A percentile compares a stretch with the other conserved stretches of the same genome.
Conservation (phyloP, 225 moss, liverwort and hornwort species). For the Bryoerythrophyllum caledonicum region DNA sequence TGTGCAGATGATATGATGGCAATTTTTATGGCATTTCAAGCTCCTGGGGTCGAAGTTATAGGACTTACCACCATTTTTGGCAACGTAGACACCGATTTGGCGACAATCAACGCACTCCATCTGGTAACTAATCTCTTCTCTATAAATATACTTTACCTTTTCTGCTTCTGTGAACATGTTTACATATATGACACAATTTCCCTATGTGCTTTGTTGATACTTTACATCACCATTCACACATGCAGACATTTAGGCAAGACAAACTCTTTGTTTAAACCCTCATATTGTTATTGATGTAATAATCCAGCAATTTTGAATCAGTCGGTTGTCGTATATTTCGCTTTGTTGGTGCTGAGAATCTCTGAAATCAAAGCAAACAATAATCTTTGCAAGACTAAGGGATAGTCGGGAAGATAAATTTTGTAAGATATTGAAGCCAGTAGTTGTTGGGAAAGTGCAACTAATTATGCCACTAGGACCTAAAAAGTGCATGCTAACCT, state of each 20-base stretch:
- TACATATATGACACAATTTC: not conserved
- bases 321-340: not conserved
- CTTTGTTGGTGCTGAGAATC: not conserved
- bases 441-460: no score
- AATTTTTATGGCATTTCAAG: constrained; percentile 84
- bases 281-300: not conserved
- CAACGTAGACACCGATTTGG: constrained; percentile 72
- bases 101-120: constrained; percentile 72
- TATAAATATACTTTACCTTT: not conserved
- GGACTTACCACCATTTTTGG: constrained; percentile 88
- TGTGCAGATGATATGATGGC: constrained; percentile 94
- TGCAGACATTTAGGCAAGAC: not conserved
- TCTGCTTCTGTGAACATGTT: constrained; percentile 5
- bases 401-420: not conserved
- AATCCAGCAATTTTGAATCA: not conserved
- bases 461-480: no score
- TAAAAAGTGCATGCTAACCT: no score
- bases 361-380: not conserved
- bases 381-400: not conserved
- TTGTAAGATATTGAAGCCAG: no score
- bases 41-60: constrained; percentile 75
- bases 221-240: not conserved
- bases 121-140: constrained; percentile 44
- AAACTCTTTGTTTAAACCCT: not conserved
- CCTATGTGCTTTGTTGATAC: not conserved